Percentiles rank a stretch among this genome's conserved stretches.
Evolutionary conservation across 2,329 filamentous ascomycete genomes (phyloP).

Genomic region (Ascochyta pisi): DNA sequence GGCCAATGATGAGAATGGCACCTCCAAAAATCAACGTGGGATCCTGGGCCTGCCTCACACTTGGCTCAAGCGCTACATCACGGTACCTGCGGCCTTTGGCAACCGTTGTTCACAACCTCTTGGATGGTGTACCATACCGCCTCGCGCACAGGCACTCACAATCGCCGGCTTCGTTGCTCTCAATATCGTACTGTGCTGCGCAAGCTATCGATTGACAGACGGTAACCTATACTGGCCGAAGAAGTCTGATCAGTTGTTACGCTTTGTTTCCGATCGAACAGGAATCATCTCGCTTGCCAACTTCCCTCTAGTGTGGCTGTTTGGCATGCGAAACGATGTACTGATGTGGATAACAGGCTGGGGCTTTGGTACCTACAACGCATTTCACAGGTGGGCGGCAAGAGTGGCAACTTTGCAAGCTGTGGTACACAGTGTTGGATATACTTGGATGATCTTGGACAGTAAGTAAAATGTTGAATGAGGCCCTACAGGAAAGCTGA

Average conservation of each 20-base stretch:
- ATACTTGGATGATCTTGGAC: conserved; percentile 56
- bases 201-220: conserved; percentile 55
- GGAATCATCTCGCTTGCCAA: conserved; percentile 70
- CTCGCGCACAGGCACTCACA: conserved; percentile 56
- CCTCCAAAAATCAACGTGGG: background rate
- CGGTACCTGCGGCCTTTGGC: conserved; percentile 54
- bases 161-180: conserved; percentile 55
- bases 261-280: conserved; percentile 68
- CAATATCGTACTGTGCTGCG: conserved; percentile 52
- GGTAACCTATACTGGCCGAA: conserved; percentile 56
- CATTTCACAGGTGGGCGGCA: conserved; percentile 72
- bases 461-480: conserved; percentile 18
- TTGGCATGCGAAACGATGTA: conserved; percentile 71
- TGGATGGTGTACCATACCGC: conserved; percentile 56
- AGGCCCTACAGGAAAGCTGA: background rate
- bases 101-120: conserved; percentile 51
- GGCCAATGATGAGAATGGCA: background rate
- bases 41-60: conserved; percentile 11
- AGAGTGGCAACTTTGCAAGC: conserved; percentile 68
- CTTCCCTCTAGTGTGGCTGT: conserved; percentile 70
- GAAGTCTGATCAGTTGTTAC: conserved; percentile 51
- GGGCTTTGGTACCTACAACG: conserved; percentile 71
- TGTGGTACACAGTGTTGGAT: conserved; percentile 67
- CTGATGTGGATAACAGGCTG: conserved; percentile 72
- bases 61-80: conserved; percentile 45